Evolutionary conservation across 176 grass and related monocot genomes (phyloP).

Genomic region (Melocanna baccifera): DNA sequence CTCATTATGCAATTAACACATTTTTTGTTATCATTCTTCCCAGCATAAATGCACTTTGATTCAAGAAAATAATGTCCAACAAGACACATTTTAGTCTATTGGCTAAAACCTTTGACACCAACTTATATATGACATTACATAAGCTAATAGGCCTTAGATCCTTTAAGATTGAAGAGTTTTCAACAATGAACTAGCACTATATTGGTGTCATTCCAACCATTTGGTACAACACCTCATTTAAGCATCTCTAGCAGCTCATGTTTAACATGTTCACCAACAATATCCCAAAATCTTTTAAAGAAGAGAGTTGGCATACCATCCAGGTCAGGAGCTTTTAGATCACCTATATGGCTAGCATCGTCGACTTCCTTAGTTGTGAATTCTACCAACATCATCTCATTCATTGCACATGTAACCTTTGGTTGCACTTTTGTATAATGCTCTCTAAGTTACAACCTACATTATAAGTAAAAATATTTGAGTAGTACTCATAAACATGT

Average conservation of each 20-base stretch:
- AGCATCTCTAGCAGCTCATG: background rate
- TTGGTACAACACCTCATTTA: background rate
- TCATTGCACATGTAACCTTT: too few species aligned
- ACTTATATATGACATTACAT: background rate
- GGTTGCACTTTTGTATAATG: too few species aligned
- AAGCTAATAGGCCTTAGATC: background rate
- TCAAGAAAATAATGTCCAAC: background rate
- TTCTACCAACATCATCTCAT: too few species aligned
- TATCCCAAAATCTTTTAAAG: background rate
- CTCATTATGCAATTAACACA: background rate
- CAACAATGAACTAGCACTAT: background rate
- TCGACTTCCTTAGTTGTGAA: too few species aligned
- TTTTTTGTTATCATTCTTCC: background rate
- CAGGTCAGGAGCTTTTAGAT: background rate
- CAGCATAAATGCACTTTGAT: background rate
- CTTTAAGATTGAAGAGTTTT: background rate
- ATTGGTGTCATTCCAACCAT: background rate
- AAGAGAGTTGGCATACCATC: background rate
- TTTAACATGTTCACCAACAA: background rate
- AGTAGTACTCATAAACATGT: background rate
- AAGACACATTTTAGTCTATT: background rate
- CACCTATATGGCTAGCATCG: background rate
- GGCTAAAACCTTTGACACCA: background rate
- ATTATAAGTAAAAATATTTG: background rate
- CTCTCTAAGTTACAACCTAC: fast-evolving